Evolutionary conservation across 2,329 filamentous ascomycete species (phyloP).

Genomic region (Penicillium sp.): DNA sequence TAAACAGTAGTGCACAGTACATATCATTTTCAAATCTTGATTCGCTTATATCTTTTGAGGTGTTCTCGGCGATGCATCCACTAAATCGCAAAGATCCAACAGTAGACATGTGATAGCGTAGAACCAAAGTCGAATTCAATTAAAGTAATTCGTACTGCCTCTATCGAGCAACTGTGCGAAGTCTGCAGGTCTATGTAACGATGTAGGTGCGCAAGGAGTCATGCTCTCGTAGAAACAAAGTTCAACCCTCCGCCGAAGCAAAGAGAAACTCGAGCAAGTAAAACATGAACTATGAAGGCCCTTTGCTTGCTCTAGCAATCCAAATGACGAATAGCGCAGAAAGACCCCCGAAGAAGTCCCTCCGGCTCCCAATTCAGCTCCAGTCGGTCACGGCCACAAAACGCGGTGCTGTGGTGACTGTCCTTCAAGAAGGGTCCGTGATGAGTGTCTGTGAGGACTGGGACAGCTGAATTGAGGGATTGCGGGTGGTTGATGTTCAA

Average conservation of each 20-base stretch:
- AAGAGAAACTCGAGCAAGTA: conserved; percentile 33
- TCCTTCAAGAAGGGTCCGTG: conserved; percentile 41
- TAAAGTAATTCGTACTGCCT: not conserved
- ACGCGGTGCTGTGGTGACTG: conserved; percentile 42
- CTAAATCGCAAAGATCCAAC: not conserved
- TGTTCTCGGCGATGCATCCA: not conserved
- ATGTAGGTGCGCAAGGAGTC: conserved; percentile 51
- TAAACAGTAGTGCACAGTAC: not conserved
- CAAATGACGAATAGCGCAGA: conserved; percentile 11
- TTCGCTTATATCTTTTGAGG: no score
- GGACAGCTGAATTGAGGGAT: conserved; percentile 41
- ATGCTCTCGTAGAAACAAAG: conserved; percentile 43
- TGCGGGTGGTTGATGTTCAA: conserved; percentile 22
- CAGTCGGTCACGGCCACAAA: conserved; percentile 46
- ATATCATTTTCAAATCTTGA: not conserved
- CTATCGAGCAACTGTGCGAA: not conserved
- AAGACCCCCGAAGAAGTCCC: conserved; percentile 14
- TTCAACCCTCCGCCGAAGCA: conserved; percentile 9
- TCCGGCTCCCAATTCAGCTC: conserved; percentile 40
- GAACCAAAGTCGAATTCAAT: not conserved
- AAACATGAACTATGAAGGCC: conserved; percentile 52
- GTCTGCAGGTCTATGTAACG: not conserved
- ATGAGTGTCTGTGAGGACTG: conserved; percentile 22
- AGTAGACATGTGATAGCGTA: not conserved
- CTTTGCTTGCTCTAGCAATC: conserved; percentile 45